Evolutionary conservation across 2,329 filamentous ascomycete genomes (phyloP), one percentile per base, ranked within the genome.

Genomic region (Hansfordia pulvinata): DNA sequence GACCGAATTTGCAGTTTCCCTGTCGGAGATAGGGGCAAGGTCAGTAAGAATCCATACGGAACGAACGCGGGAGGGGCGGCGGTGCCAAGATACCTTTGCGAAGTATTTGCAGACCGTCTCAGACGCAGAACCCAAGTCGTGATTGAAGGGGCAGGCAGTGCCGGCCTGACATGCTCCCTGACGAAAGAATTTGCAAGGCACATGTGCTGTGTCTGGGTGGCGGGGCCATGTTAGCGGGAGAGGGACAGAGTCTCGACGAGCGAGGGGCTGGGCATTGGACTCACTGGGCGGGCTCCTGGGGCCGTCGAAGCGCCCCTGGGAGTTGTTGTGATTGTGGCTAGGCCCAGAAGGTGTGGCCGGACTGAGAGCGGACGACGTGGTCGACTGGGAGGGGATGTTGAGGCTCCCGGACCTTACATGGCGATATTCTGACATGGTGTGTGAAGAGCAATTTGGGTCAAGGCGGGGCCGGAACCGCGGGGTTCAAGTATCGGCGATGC

Each of bases 31-130:
- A 16, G 26, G 14, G 23, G 13, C 13, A 22, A 20, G n/a, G 18
- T 30, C 27, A 20, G 25, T 25, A 32, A 31, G 31, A 31, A 29
- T 29, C 33, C 30, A 35, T 36, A 36, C 33, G 32, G 20, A 20
- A 19, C 12, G 17, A 28, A 17, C 18, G 22, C 22, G 13, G 24
- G 25, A 12, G 27, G 12, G 23, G 23, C 14, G 16, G 23, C 23
- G 26, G 28, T 6, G 10, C 23, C 6, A 23, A 51, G 60, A 43
- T 61, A 93, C 85, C 77, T 96, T 98, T 47, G 86, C 81, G 53
- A 96, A 98, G 60, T 96, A 98, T 58, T 96, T 98, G 76, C 90
- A 98, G 38, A 92, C 75, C 35, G 81, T 86, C 51, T 94, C 84
- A 27, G 80, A 71, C 20, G 85, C 73, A 17, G 76, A 69, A 49